These are phyloP conservation scores for Eudorina sp. DNA, from an alignment of 139 green algal genomes.

Conservation along the genomic window DNA sequence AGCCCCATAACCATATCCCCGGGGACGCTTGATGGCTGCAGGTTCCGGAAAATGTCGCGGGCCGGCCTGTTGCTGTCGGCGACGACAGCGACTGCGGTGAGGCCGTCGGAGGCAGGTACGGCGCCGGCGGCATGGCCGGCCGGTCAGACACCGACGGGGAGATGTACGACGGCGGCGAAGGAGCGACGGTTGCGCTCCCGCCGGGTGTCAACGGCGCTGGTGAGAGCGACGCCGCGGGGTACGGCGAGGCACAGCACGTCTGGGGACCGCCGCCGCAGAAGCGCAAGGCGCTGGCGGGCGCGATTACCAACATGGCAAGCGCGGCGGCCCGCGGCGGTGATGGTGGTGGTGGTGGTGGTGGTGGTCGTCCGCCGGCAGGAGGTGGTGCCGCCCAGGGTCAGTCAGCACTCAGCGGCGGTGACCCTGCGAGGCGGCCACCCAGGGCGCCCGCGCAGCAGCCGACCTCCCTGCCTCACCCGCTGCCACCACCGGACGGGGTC, in stretches of 20 bases:
- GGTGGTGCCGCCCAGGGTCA: no score
- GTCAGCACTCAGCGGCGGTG: no score
- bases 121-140: background rate
- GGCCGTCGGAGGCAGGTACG: background rate
- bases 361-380: no score
- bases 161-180: background rate
- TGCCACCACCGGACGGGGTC: background rate
- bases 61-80: background rate
- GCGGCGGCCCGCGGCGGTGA: no score
- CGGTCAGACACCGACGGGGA: background rate
- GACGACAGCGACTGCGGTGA: background rate
- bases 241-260: no score
- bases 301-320: background rate
- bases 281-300: background rate
- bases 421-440: background rate
- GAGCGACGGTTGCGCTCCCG: no score
- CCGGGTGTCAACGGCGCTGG: no score
- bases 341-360: no score
- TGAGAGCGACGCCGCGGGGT: no score
- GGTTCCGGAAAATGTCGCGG: background rate
- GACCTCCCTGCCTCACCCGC: background rate
- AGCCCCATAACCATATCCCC: no score
- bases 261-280: conserved; percentile 6
- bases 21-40: no score
- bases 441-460: background rate